A percentile compares a stretch with the other conserved stretches of the same genome.
Evolutionary conservation across 2,329 filamentous ascomycete genomes (phyloP).

Genomic region (Ophiostoma ips): DNA sequence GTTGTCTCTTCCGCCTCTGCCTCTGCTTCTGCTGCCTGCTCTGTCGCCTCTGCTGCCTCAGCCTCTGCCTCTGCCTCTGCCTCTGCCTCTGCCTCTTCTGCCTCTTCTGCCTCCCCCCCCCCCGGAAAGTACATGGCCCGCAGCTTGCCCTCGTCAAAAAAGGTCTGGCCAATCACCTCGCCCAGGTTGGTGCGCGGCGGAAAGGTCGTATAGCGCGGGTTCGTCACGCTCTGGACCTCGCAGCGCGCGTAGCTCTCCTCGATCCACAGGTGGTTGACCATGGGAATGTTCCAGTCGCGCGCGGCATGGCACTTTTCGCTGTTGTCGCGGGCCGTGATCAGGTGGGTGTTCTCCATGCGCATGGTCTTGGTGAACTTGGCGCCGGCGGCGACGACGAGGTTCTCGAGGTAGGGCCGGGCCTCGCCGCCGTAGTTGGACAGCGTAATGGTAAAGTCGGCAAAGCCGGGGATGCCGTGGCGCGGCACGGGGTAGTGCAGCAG

Average conservation of each 20-base stretch:
- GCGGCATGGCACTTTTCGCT: slow-evolving; percentile 93
- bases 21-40: not conserved
- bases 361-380: slow-evolving; percentile 89
- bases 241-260: slow-evolving; percentile 95
- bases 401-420: slow-evolving; percentile 83
- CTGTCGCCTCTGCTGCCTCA: not conserved
- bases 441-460: slow-evolving; percentile 64
- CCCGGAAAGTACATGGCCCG: slow-evolving; percentile 58
- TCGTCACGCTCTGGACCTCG: slow-evolving; percentile 56
- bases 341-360: slow-evolving; percentile 88
- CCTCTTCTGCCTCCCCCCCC: slow-evolving; percentile 15
- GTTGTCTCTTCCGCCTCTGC: not conserved
- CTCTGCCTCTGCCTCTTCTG: slow-evolving; percentile 18
- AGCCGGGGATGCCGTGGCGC: slow-evolving; percentile 62
- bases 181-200: slow-evolving; percentile 80
- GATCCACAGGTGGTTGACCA: slow-evolving; percentile 92
- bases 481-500: slow-evolving; percentile 85
- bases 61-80: slow-evolving; percentile 18
- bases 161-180: slow-evolving; percentile 83
- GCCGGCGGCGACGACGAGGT: slow-evolving; percentile 70
- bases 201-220: slow-evolving; percentile 71
- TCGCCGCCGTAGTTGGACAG: slow-evolving; percentile 96
- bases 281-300: slow-evolving; percentile 77
- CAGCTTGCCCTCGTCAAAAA: slow-evolving; percentile 51
- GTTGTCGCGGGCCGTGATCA: slow-evolving; percentile 76